phyloP scores from a whole-genome alignment of 2,329 filamentous ascomycete species.

The Monosporascus cannonballus region DNA sequence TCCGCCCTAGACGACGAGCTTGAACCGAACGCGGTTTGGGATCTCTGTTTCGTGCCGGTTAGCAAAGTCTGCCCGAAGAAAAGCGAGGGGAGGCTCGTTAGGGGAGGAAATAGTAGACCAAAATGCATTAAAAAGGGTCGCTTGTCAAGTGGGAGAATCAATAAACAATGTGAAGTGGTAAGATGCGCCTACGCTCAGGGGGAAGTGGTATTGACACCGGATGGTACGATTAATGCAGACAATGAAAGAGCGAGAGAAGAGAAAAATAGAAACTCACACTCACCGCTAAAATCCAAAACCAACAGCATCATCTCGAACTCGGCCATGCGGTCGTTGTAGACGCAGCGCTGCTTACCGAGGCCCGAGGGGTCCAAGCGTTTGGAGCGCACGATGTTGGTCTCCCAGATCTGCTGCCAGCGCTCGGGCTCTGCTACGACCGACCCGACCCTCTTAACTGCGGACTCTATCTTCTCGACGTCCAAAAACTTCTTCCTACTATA shows the following conservation, averaged over 20 bases:
- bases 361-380: constrained; percentile 71
- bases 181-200: constrained; percentile 51
- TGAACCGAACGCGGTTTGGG: no score
- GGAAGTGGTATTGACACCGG: neutral
- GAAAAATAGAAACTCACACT: constrained; percentile 56
- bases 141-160: neutral
- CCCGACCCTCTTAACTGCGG: constrained; percentile 57
- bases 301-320: constrained; percentile 78
- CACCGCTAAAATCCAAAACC: constrained; percentile 64
- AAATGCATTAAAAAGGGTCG: no score
- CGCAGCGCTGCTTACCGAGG: constrained; percentile 60
- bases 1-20: no score
- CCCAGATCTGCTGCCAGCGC: constrained; percentile 73
- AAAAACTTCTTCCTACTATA: constrained; percentile 39
- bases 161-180: constrained; percentile 1
- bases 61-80: constrained; percentile 6
- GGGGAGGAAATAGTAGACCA: no score
- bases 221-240: neutral
- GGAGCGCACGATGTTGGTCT: constrained; percentile 60
- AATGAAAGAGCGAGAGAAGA: neutral
- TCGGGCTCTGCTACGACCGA: constrained; percentile 59
- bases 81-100: no score
- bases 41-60: constrained; percentile 35
- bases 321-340: constrained; percentile 73
- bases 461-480: constrained; percentile 44